Evolutionary conservation across 1,139 yeast genomes (phyloP), one percentile per base, ranked within the genome.

Genomic region (Yamadazyma kanchanaburiensis): DNA sequence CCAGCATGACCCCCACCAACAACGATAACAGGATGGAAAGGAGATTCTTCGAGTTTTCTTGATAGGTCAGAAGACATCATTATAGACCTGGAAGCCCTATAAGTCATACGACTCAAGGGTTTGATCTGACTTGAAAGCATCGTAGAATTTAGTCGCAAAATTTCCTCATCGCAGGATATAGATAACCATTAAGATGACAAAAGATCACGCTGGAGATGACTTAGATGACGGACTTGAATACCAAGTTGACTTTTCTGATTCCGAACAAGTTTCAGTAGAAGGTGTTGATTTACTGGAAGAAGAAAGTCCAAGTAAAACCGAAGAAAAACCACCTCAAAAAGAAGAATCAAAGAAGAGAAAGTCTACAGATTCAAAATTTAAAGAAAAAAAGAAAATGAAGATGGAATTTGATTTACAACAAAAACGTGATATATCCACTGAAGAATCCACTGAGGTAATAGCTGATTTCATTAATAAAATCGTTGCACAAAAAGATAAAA

Each of bases 1-100:
- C 99, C 99, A 22, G 98, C 98, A 60, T 94, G 99, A 0, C 99
- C 99, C 8, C 95, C 99, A 3, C 99, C 99, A 15, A 94, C 77
- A 3, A 94, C 91, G 1, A 91, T 71, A 0, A 89, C 96, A 2
- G 91, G 89, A 32, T 66, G 63, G 18, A 53, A 50, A 5, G 62
- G 58, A n/a, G 68, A 49, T 3, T 42, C 41, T 1, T 41, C 35
- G 12, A 76, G 51, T 12, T 51, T 49, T 3, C 28, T 31, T 22
- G 49, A 48, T 6, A 75, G 53, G 12, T 71, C 78, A 0, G 71
- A 42, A 31, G 60, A 65, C 22, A 74, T 41, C 16, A 40, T 32
- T 10, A 59, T 51, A 18, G 39, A 48, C 22, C 65, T 26, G 9
- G 23, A 12, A 6, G 20, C 20, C 20, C n/a, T n/a, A n/a, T n/a